Percentiles rank a stretch among this genome's conserved stretches.
phyloP scores from a whole-genome alignment of 345 rosid species.

The Kernera saxatilis region DNA sequence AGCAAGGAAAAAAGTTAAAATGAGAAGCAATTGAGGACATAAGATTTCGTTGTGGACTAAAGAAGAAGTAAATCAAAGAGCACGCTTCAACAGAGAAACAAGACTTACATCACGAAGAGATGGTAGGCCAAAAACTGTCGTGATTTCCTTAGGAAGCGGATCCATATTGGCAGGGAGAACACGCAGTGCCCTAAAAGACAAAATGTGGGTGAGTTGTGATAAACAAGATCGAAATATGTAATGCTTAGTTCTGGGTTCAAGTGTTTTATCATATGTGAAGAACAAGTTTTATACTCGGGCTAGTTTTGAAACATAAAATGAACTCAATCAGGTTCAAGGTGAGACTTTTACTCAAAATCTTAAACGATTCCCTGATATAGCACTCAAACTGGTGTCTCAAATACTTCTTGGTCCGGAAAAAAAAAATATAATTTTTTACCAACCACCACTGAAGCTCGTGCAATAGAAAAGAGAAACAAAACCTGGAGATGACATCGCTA shows the following conservation, averaged over 20 bases:
- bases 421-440: not conserved
- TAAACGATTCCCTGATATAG: not conserved
- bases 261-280: not conserved
- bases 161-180: constrained; percentile 53
- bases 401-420: not conserved
- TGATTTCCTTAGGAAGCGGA: constrained; percentile 72
- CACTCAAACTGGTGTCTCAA: not conserved
- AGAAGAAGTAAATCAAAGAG: constrained; percentile 2
- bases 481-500: constrained; percentile 67
- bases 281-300: not conserved
- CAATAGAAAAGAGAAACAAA: constrained; percentile 23
- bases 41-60: not conserved
- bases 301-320: not conserved
- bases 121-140: constrained; percentile 61
- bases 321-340: not conserved
- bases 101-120: constrained; percentile 64
- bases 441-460: not conserved
- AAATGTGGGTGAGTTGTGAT: constrained; percentile 1
- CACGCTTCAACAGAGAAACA: constrained; percentile 6
- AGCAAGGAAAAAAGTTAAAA: constrained; percentile 9
- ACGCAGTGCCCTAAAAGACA: constrained; percentile 52
- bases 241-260: not conserved
- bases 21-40: not conserved
- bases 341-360: constrained; percentile 2
- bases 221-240: constrained; percentile 4